Base-by-base conservation (phyloP, 495 filamentous ascomycete species). In the Elasticomyces elasticus region DNA sequence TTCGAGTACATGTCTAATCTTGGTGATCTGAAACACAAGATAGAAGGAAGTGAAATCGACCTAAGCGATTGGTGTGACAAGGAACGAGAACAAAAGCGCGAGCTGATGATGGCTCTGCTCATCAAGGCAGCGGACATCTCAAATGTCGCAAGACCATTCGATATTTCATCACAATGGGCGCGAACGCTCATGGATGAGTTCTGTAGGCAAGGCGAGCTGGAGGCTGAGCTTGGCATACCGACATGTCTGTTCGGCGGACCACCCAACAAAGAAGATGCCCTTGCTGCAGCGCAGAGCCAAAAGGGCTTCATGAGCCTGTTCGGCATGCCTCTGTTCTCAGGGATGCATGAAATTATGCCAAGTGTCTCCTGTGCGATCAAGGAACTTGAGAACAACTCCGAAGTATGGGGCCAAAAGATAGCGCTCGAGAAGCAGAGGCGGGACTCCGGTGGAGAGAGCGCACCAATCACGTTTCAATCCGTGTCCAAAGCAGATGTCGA, bases 101-200 rank as follows among this genome's bases (percentile, higher is more conserved):
- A 85, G 1, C 73, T 97, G 33, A 68, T 83, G 2, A 96, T 92
- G 67, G 87, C 87, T 23, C 69, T 98, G 43, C 70, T 98, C 44
- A 97, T 98, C 71, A 98, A 98, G 64, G 96, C 92, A 66, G 92
- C 92, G 25, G 92, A 98, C 66, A 97, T 98, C 66, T 95, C 92
- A 70, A 98, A 98, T 66, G 94, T 98, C 62, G 87, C 89, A 76
- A 63, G 71, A 52, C 82, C 81, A 53, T 89, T 90, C 69, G 78
- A 84, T 30, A 76, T 87, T 28, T 92, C 92, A 20, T 74, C 83
- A 20, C 75, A 82, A 62, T 98, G 92, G 92, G 92, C 91, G 50
- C 78, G 80, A 64, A 89, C 92, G 46, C 74, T 98, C 30, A 89
- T 91, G 52, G 87, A 95, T 52, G 92, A 98, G 64, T 96, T 96